Evolutionary conservation across 257 asterid genomes (phyloP), one percentile per base, ranked within the genome.

Genomic region (Pogostemon cablin): DNA sequence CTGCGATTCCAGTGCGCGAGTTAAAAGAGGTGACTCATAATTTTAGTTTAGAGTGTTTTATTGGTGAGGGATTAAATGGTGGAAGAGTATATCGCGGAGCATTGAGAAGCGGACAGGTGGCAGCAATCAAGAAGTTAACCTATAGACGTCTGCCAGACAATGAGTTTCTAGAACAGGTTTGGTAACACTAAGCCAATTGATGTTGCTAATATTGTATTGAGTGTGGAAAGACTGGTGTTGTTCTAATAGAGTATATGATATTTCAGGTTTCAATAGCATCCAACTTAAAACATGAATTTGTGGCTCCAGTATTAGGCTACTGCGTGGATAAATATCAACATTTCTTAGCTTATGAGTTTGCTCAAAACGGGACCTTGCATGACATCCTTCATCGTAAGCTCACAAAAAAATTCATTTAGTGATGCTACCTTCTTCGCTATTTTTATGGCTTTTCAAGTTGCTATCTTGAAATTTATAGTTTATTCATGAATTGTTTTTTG

Each of bases 251-350:
- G 1, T 1, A 2, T 46, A 15, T 67, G 54, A 11, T 12, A 4
- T 75, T 67, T 9, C 77, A 87, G 95, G 82, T 88, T 62, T 84
- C 91, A 34, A 71, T 74, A 79, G 78, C 82, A 12, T 86, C 91
- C 17, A 73, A 87, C 49, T 70, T 86, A 49, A 79, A 86, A 60
- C 88, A 86, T 37, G 84, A 81, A 12, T 78, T 86, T 41, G 71
- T 84, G 44, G 86, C 84, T 43, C 83, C 79, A 60, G 81, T 86
- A 71, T 78, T 83, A 10, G 87, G 95, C 61, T 87, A 87, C 67
- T 83, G 82, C 72, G 79, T 81, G 69, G 86, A 75, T 55, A 80
- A 83, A 52, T 84, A 81, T 49, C 77, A 68, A 25, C 90, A 82
- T n/a, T 62, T 81, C 57, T 70, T 85, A 48, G 89, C 90, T 34